phyloP scores from a whole-genome alignment of 768 basidiomycete species.

The Trametes cinnabarina region DNA sequence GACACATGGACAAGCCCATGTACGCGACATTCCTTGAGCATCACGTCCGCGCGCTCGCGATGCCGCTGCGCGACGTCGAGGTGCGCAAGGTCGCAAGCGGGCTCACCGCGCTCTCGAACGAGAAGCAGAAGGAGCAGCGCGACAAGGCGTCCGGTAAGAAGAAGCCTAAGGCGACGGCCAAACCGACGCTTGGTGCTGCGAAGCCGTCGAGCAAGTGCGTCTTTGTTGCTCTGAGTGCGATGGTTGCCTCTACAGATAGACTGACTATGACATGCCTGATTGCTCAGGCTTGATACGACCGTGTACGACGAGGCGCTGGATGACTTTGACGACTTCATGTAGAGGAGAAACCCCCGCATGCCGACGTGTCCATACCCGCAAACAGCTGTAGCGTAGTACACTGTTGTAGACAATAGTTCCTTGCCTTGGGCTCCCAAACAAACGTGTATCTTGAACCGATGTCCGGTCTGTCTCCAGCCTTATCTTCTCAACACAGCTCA shows the following conservation, averaged over 20 bases:
- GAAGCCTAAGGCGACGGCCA: constrained; percentile 68
- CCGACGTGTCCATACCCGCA: constrained; percentile 7
- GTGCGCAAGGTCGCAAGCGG: constrained; percentile 84
- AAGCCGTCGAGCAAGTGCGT: constrained; percentile 66
- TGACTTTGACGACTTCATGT: constrained; percentile 97
- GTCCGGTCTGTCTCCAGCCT: no score
- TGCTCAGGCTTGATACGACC: constrained; percentile 67
- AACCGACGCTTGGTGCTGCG: constrained; percentile 72
- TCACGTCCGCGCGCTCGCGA: constrained; percentile 71
- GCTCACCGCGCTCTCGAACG: constrained; percentile 86
- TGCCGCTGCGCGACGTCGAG: constrained; percentile 84
- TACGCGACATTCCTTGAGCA: constrained; percentile 84
- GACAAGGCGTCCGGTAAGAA: constrained; percentile 90
- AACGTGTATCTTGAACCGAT: background rate
- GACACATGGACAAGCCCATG: constrained; percentile 78
- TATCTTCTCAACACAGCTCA: no score
- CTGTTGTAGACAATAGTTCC: constrained; percentile 5
- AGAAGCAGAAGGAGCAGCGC: constrained; percentile 89
- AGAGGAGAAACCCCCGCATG: constrained; percentile 25
- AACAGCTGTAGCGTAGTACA: constrained; percentile 12
- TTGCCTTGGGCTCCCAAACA: background rate
- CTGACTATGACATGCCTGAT: constrained; percentile 15
- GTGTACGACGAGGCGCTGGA: constrained; percentile 88
- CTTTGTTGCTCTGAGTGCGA: background rate
- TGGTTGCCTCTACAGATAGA: no score